Base-by-base conservation (phyloP, 768 basidiomycete species). In the Boletus speciosus region DNA sequence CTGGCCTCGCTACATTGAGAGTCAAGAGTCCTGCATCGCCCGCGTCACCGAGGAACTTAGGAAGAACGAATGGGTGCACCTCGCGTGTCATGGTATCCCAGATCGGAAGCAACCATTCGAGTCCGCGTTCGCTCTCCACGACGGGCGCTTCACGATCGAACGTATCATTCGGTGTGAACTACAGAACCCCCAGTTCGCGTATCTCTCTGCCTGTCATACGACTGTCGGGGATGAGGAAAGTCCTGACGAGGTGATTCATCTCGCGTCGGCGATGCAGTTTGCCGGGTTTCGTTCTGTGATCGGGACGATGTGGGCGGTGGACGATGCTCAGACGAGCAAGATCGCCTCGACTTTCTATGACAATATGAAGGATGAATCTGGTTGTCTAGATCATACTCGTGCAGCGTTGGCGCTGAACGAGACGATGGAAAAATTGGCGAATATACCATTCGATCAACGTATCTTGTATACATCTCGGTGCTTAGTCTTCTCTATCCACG, bases 21-120 rank as follows among this genome's bases (percentile, higher is more conserved):
- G 44, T 2, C n/a, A n/a, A 6, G 51, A 35, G 5, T 46, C 51
- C 12, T 36, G 19, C 6, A 41, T 36, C 2, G 10, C 31, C 9
- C 31, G 31, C 15, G 55, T 65, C 2, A n/a, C 51, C 0, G 34
- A 54, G 5, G 48, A 38, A 14, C 44, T 47, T 1, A 5, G 44
- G 11, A 35, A 41, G 25, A 29, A 16, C 27, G n/a, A 45, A 1
- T 69, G 66, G 67, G 62, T 62, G 2, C 68, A 69, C 34, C 51
- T 69, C n/a, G 61, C 64, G 0, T 69, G 67, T 27, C 68, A 69
- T 32, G 67, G 62, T 10, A n/a, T 42, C 25, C 57, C 25, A 4
- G 4, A 25, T 25, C 25, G 23, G 23, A 23, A 2, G 5, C 25
- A 25, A 4, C 4, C 25, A 25, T 25, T 25, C 25, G 4, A 25